Percentiles rank a stretch among this genome's conserved stretches.
Evolutionary conservation across 345 rosid species (phyloP).

Genomic region (Raphanus sativus): DNA sequence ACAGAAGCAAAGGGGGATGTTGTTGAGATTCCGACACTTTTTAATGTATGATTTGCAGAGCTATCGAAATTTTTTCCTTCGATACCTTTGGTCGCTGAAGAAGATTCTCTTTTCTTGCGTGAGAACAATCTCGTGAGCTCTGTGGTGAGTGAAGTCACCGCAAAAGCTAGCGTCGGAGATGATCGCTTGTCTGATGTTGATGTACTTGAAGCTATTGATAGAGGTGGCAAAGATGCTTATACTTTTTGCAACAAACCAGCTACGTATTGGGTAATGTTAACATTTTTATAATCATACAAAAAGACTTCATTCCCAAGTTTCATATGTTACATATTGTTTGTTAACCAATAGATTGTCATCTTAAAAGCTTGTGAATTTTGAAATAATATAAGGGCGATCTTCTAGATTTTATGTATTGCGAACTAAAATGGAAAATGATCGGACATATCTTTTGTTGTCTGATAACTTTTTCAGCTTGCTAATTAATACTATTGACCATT

Average conservation of each 20-base stretch:
- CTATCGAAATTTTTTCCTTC: constrained; percentile 70
- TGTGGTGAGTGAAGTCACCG: constrained; percentile 58
- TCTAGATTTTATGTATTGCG: too few species aligned
- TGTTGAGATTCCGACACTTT: not conserved
- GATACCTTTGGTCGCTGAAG: constrained; percentile 92
- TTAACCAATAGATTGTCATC: too few species aligned
- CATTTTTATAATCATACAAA: not conserved
- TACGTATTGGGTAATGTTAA: constrained; percentile 72
- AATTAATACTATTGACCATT: not conserved
- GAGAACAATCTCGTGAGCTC: constrained; percentile 63
- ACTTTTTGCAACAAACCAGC: constrained; percentile 66
- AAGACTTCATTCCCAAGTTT: too few species aligned
- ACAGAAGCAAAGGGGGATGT: not conserved
- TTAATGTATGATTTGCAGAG: constrained; percentile 45
- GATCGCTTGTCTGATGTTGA: constrained; percentile 52
- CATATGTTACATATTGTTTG: too few species aligned
- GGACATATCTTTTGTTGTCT: too few species aligned
- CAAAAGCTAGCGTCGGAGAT: constrained; percentile 45
- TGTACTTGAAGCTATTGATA: constrained; percentile 78
- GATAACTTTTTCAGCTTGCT: not conserved
- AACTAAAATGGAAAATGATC: too few species aligned
- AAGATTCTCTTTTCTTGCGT: constrained; percentile 72
- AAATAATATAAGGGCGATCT: too few species aligned
- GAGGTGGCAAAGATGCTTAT: constrained; percentile 66
- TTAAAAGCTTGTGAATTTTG: constrained; percentile 1